Conservation (phyloP, 2,329 filamentous ascomycete genomes). For the Penicillium paneum region DNA sequence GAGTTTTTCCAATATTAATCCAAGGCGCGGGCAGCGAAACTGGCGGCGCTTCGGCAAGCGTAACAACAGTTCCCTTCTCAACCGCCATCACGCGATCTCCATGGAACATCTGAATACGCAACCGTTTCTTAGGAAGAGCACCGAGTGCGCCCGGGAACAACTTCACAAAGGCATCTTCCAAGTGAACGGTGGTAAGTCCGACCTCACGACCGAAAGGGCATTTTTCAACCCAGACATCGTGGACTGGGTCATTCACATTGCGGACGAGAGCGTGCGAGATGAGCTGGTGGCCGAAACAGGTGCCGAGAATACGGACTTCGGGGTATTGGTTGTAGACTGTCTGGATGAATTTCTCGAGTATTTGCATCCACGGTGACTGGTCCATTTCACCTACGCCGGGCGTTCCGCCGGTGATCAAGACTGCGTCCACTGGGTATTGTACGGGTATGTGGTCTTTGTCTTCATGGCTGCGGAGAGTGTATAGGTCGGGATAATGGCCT, state of each 20-base stretch:
- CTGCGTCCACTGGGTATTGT: constrained; percentile 24
- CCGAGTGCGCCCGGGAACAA: constrained; percentile 16
- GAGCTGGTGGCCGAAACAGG: constrained; percentile 36
- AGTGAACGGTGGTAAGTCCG: constrained; percentile 21
- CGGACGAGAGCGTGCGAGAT: constrained; percentile 25
- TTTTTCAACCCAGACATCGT: constrained; percentile 25
- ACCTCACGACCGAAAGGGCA: constrained; percentile 24
- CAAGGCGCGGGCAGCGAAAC: constrained; percentile 23
- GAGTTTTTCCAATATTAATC: constrained; percentile 26
- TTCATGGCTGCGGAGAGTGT: constrained; percentile 17
- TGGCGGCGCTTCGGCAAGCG: constrained; percentile 18
- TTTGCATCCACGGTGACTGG: constrained; percentile 29
- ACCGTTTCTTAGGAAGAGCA: constrained; percentile 12
- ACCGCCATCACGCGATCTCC: constrained; percentile 26
- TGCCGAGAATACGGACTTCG: constrained; percentile 33
- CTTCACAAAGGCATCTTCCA: constrained; percentile 16
- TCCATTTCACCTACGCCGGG: constrained; percentile 29
- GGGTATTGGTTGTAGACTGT: constrained; percentile 27
- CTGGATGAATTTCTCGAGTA: constrained; percentile 26
- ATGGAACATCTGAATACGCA: constrained; percentile 28
- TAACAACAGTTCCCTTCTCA: constrained; percentile 18
- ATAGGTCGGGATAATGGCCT: constrained; percentile 26
- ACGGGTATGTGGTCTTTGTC: constrained; percentile 12
- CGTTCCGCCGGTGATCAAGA: constrained; percentile 34
- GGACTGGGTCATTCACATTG: constrained; percentile 13